Evolutionary conservation across 2,329 filamentous ascomycete genomes (phyloP).

Genomic region (Coniochaeta sp.): DNA sequence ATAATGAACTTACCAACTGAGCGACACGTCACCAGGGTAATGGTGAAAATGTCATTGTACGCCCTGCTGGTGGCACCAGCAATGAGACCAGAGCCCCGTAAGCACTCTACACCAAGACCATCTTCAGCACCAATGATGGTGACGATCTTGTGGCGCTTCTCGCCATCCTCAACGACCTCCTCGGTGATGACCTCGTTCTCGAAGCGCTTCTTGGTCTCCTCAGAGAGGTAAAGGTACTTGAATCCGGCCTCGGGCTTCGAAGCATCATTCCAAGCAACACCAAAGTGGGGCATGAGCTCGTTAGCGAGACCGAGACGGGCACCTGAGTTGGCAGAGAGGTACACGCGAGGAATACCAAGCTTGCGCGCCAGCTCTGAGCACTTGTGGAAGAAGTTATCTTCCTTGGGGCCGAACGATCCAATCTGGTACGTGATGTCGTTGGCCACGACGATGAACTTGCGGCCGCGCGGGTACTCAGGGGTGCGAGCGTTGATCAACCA

Average conservation of each 20-base stretch:
- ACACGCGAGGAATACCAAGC: constrained; percentile 92
- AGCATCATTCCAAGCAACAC: constrained; percentile 89
- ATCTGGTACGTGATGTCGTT: constrained; percentile 99
- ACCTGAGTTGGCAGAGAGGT: constrained; percentile 97
- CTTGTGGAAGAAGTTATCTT: constrained; percentile 98
- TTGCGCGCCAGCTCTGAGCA: constrained; percentile 94
- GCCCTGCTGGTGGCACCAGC: constrained; percentile 94
- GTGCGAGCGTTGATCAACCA: constrained; percentile 95
- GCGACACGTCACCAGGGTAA: constrained; percentile 94
- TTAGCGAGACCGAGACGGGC: constrained; percentile 94
- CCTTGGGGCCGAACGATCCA: constrained; percentile 90
- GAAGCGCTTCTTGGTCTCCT: constrained; percentile 79
- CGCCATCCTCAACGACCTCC: constrained; percentile 75
- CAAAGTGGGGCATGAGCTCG: constrained; percentile 95
- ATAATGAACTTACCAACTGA: constrained; percentile 67
- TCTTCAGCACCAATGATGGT: constrained; percentile 92
- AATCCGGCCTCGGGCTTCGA: constrained; percentile 80
- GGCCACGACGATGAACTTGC: constrained; percentile 91
- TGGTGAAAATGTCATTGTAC: constrained; percentile 98
- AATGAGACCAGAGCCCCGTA: constrained; percentile 95
- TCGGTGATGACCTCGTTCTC: constrained; percentile 86
- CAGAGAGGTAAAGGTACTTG: constrained; percentile 92
- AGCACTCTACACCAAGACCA: constrained; percentile 93
- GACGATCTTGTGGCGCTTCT: constrained; percentile 88
- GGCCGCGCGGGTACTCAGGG: constrained; percentile 87